Evolutionary conservation across 1,284 basidiomycete genomes (phyloP).

Genomic region (Puccinia horiana): DNA sequence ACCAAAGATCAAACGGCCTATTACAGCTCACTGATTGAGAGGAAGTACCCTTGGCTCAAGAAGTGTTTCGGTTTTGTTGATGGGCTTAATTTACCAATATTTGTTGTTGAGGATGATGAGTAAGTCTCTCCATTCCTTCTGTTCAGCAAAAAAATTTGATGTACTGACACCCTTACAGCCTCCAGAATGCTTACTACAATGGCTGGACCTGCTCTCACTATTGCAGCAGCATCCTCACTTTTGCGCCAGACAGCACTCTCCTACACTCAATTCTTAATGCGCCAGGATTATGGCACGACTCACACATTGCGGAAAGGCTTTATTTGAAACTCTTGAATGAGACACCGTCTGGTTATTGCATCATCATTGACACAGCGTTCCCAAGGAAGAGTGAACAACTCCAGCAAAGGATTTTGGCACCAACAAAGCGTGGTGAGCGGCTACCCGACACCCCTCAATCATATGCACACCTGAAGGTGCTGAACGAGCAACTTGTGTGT

Average conservation of each 20-base stretch:
- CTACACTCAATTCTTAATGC: slow-evolving; percentile 58
- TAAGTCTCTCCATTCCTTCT: no score
- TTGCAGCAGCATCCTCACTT: not conserved
- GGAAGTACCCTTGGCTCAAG: slow-evolving; percentile 56
- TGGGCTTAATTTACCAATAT: slow-evolving; percentile 56
- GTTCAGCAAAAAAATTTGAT: no score
- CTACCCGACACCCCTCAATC: slow-evolving; percentile 56
- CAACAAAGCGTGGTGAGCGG: slow-evolving; percentile 59
- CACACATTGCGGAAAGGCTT: slow-evolving; percentile 60
- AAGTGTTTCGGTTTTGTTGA: slow-evolving; percentile 61
- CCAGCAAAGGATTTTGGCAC: slow-evolving; percentile 59
- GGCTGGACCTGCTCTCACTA: not conserved
- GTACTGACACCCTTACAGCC: not conserved
- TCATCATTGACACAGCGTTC: slow-evolving; percentile 63
- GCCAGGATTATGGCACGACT: slow-evolving; percentile 65
- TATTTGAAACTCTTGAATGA: slow-evolving; percentile 58
- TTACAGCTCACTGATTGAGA: not conserved
- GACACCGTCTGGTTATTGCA: slow-evolving; percentile 61
- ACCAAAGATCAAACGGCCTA: not conserved
- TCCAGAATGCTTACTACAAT: not conserved
- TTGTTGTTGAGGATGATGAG: slow-evolving; percentile 58
- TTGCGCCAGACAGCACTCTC: slow-evolving; percentile 52
- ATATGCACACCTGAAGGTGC: slow-evolving; percentile 52
- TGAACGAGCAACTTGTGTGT: slow-evolving; percentile 59
- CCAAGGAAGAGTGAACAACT: slow-evolving; percentile 57